Conservation (phyloP, 2,329 filamentous ascomycete species). For the Curvularia eragrostidis region DNA sequence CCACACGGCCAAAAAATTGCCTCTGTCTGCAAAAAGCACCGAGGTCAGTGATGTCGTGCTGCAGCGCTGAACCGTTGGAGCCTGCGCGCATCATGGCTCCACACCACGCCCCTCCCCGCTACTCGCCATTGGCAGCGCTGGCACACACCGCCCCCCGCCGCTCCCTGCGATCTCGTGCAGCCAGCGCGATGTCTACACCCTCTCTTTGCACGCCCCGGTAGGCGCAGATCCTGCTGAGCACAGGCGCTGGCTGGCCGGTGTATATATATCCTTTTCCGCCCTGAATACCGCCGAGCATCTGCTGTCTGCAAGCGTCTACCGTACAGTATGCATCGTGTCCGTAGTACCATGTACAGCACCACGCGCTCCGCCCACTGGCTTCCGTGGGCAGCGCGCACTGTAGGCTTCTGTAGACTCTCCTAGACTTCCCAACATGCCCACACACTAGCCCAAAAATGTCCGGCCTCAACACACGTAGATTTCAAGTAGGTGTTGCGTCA, state of each 20-base stretch:
- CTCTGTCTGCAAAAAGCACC: slow-evolving; percentile 1
- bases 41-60: slow-evolving; percentile 15
- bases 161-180: slow-evolving; percentile 12
- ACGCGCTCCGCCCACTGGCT: background rate
- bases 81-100: slow-evolving; percentile 21
- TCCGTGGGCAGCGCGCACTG: background rate
- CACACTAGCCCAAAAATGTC: background rate
- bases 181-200: background rate
- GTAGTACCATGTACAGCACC: background rate
- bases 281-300: background rate
- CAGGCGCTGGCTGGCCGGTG: background rate
- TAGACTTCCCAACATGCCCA: background rate
- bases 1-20: background rate
- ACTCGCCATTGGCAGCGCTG: slow-evolving; percentile 29
- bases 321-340: too few relatives aligned
- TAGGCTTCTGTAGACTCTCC: background rate
- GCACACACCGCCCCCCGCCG: slow-evolving; percentile 23
- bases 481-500: background rate
- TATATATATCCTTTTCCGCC: background rate
- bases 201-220: background rate
- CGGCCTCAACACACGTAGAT: background rate
- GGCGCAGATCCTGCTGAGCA: slow-evolving; percentile 3
- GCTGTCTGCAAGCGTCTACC: too few relatives aligned
- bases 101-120: slow-evolving; percentile 19
- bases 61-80: slow-evolving; percentile 18